Base-by-base conservation (phyloP, 2,329 filamentous ascomycete species). In the Dothidotthia symphoricarpi region DNA sequence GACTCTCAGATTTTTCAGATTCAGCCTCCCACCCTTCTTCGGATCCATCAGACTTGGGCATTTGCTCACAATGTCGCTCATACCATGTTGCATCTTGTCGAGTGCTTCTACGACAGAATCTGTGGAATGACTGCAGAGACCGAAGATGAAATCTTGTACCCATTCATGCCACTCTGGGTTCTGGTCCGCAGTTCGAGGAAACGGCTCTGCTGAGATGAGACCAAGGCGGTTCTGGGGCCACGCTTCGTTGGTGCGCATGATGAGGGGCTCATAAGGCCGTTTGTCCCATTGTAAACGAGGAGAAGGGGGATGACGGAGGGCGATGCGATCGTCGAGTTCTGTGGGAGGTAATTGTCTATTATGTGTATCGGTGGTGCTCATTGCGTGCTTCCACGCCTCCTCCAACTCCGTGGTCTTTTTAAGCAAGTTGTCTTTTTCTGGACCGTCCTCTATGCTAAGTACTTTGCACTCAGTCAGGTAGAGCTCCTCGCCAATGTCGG, bases 201-300 rank as follows among this genome's bases (percentile, higher is more conserved):
- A 75, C 3, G 86, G 85, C 48, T 82, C 77, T 41, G 88, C 70
- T 60, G 89, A 85, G 12, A 89, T 61, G 3, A 91, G 76, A 9
- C 71, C 67, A 38, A 80, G 70, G 6, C 73, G 68, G 7, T 73
- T 64, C 16, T 75, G 70, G 1, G 87, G 88, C 61, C 75, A 87
- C 54, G 88, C 83, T 49, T 95, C 89, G 1, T 75, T 56, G 0
- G 65, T 34, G 4, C 70, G 43, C 3, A 79, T 75, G 16, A 70
- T 64, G 12, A 95, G 70, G 0, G 88, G 85, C 54, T 95, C 87
- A 54, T 80, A 81, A 2, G 72, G 68, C 12, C 89, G 81, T 1
- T 77, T 74, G 63, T 95, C 88, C 80, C 83, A 90, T 31, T 54
- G 47, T 4, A 63, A 33, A 13, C 55, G 60, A 4, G 49, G 47